Base-by-base conservation (phyloP, 2,329 filamentous ascomycete species). In the Hymenoscyphus repandus region DNA sequence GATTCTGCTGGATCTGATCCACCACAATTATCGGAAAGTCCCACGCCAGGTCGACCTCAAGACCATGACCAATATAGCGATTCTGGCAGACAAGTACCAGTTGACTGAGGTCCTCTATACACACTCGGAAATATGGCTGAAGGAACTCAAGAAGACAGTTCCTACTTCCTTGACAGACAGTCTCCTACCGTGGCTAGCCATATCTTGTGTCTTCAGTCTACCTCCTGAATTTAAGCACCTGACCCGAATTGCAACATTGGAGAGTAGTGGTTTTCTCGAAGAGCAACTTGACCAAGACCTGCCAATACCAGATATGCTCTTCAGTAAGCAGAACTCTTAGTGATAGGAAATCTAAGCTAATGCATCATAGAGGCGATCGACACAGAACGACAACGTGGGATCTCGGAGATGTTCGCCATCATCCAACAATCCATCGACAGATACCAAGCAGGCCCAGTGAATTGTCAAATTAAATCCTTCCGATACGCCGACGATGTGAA, bases 1-100 rank as follows among this genome's bases (percentile, higher is more conserved):
- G 2, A 50, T 68, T 1, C 36, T 69, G n/a, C 60, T 70, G 44
- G 57, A 60, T 22, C 59, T 70, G 5, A 62, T 64, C 4, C 67
- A 69, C 42, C 37, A 54, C 9, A 54, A 62, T 10, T 63, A 62
- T 37, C 20, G 52, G 1, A 12, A 50, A 9, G 53, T 70, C 5
- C 62, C 60, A 1, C 15, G 47, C 11, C 38, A 27, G 13, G 34
- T 70, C 6, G 47, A 47, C 9, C 62, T 66, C 13, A 6, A 45
- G 0, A 55, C 59, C 6, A 56, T 70, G 9, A 55, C 66, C 2
- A 54, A 58, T 11, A 45, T 70, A n/a, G 59, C 66, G 2, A 45
- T 57, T 0, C 39, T 65, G 2, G 60, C 58, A n/a, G 56, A 62
- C 31, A 62, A 64, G 27, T 70, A 68, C 31, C 47, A 53, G 12